phyloP scores from a whole-genome alignment of 257 asterid species.

The Handroanthus guayacan region DNA sequence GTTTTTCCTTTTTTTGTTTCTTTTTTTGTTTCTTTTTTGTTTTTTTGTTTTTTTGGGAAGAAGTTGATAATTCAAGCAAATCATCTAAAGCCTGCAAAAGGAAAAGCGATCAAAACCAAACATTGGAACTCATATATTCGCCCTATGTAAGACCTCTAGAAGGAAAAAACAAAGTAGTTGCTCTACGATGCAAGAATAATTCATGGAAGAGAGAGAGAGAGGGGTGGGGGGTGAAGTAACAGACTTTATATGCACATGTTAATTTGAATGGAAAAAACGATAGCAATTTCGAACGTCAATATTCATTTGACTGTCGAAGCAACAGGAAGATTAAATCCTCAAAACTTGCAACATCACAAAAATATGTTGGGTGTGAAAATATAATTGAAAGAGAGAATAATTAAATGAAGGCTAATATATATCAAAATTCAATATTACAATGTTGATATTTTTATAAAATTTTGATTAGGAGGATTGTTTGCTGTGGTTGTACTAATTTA shows the following conservation, averaged over 20 bases:
- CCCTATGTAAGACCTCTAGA: conserved; percentile 16
- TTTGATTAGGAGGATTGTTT: no score
- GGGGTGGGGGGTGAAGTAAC: neutral
- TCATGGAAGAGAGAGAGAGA: neutral
- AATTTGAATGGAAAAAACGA: conserved; percentile 7
- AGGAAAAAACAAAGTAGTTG: conserved; percentile 13
- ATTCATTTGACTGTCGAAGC: conserved; percentile 2
- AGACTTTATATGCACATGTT: neutral
- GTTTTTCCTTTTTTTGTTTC: no score
- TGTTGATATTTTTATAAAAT: no score
- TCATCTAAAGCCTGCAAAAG: conserved; percentile 75
- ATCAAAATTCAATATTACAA: no score
- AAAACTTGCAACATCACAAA: neutral
- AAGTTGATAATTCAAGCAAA: conserved; percentile 73
- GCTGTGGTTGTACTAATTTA: no score
- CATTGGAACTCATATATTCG: conserved; percentile 3
- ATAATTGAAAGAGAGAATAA: no score
- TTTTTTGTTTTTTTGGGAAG: no score
- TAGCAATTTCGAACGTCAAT: neutral
- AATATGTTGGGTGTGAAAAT: no score
- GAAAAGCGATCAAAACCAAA: conserved; percentile 14
- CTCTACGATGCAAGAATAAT: conserved; percentile 14
- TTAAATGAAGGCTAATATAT: no score
- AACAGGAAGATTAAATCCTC: neutral
- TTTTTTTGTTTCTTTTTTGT: no score